A percentile compares a stretch with the other conserved stretches of the same genome.
These are phyloP conservation scores for Porphyrellus cyaneotinctus DNA, from an alignment of 768 basidiomycete genomes.

Conservation along the genomic window DNA sequence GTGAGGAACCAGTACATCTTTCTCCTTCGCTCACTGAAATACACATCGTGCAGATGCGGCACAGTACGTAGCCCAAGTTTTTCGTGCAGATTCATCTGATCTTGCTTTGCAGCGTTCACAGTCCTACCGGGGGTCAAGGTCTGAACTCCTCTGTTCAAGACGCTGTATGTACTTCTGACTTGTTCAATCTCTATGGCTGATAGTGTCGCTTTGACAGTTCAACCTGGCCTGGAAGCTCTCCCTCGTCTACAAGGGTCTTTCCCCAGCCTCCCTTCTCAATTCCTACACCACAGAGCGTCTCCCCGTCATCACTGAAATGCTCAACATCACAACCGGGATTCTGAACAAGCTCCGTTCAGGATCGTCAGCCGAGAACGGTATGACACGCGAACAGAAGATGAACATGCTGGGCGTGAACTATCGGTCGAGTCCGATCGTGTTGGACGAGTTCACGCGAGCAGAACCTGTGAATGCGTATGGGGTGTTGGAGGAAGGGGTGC, in stretches of 20 bases:
- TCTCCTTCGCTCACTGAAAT: not conserved
- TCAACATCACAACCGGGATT: slow-evolving; percentile 34
- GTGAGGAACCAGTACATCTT: slow-evolving; percentile 12
- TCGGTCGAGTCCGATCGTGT: slow-evolving; percentile 33
- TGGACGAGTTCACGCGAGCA: slow-evolving; percentile 31
- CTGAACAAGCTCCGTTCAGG: not conserved
- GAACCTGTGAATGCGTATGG: slow-evolving; percentile 13
- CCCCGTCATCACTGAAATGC: slow-evolving; percentile 44
- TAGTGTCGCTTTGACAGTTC: slow-evolving; percentile 21
- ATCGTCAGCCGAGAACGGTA: not conserved
- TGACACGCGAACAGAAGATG: slow-evolving; percentile 5
- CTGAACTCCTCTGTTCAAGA: slow-evolving; percentile 39
- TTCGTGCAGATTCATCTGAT: not conserved
- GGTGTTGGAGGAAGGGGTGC: slow-evolving; percentile 17
- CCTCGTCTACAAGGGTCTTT: slow-evolving; percentile 36
- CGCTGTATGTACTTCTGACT: slow-evolving; percentile 28
- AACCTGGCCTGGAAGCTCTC: slow-evolving; percentile 47
- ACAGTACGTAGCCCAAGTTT: slow-evolving; percentile 26
- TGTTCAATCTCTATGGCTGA: not conserved
- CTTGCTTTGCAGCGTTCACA: slow-evolving; percentile 15
- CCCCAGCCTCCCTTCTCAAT: slow-evolving; percentile 35
- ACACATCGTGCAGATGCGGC: slow-evolving; percentile 38
- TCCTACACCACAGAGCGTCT: slow-evolving; percentile 44
- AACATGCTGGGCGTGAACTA: slow-evolving; percentile 35
- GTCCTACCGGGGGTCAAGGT: slow-evolving; percentile 30